A percentile compares a stretch with the other conserved stretches of the same genome.
phyloP scores from a whole-genome alignment of 352 stramenopile species.

The Blastocystis sp. region DNA sequence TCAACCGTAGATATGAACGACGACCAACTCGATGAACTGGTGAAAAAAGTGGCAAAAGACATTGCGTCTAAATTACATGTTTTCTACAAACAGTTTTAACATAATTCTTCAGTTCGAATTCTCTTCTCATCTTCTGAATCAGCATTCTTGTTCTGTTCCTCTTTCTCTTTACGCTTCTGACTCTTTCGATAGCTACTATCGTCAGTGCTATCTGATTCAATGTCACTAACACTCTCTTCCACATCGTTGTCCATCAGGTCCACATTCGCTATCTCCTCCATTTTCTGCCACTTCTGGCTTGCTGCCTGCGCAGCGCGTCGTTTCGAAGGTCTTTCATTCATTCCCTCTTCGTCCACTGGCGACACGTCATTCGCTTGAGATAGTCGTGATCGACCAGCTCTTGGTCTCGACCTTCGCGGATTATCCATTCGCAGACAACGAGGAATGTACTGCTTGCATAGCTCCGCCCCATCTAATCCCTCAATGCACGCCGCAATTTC shows the following conservation, averaged over 20 bases:
- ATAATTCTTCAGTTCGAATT: neutral
- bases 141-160: neutral
- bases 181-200: neutral
- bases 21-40: neutral
- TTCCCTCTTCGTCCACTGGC: neutral
- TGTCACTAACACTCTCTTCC: neutral
- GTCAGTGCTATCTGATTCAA: neutral
- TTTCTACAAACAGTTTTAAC: constrained; percentile 24
- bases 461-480: constrained; percentile 24
- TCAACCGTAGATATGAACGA: constrained; percentile 8
- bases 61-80: neutral
- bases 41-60: neutral
- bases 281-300: neutral
- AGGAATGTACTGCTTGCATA: constrained; percentile 43
- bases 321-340: neutral
- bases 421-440: constrained; percentile 30
- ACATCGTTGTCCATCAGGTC: neutral
- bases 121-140: neutral
- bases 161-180: neutral
- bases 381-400: neutral
- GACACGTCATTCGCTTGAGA: neutral
- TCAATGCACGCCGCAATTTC: constrained; percentile 58
- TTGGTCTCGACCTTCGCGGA: neutral
- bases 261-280: neutral
- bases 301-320: constrained; percentile 4